phyloP scores from a whole-genome alignment of 208 protist species.

The Trypanosomatidae sp. region DNA sequence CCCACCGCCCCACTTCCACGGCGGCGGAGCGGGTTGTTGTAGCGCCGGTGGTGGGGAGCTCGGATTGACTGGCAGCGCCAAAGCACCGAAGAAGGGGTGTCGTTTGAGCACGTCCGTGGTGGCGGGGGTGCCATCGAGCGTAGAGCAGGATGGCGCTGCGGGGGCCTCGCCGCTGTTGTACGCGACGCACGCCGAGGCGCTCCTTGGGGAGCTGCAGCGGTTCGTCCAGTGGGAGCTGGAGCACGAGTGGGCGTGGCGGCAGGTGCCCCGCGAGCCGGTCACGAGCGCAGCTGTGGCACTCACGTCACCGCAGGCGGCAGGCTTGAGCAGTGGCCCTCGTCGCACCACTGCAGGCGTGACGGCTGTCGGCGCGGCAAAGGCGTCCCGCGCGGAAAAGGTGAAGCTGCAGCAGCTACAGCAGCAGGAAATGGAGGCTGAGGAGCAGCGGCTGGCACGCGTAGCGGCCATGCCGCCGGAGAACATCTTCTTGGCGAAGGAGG shows the following conservation, averaged over 20 bases:
- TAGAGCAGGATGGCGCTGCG: constrained; percentile 30
- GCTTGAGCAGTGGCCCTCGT: neutral
- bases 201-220: constrained; percentile 24
- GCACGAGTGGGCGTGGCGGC: constrained; percentile 58
- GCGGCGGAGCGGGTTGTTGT: neutral
- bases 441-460: constrained; percentile 36
- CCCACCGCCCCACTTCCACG: neutral
- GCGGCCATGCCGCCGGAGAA: constrained; percentile 63
- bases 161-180: neutral
- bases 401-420: constrained; percentile 48
- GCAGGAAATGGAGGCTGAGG: constrained; percentile 63
- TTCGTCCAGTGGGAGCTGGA: constrained; percentile 58
- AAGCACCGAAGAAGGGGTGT: constrained; percentile 12
- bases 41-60: constrained; percentile 1
- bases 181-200: constrained; percentile 15
- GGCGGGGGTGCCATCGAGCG: neutral
- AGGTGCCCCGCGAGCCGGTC: constrained; percentile 36
- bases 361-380: constrained; percentile 24
- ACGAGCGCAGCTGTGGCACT: neutral
- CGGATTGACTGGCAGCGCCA: neutral
- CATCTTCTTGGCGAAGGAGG: constrained; percentile 58
- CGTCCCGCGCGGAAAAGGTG: constrained; percentile 34
- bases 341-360: constrained; percentile 5
- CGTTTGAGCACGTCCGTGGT: neutral
- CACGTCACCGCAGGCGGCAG: neutral